A percentile compares a stretch with the other conserved stretches of the same genome.
phyloP scores from a whole-genome alignment of 2,329 filamentous ascomycete genomes.

The Botrytis porri region DNA sequence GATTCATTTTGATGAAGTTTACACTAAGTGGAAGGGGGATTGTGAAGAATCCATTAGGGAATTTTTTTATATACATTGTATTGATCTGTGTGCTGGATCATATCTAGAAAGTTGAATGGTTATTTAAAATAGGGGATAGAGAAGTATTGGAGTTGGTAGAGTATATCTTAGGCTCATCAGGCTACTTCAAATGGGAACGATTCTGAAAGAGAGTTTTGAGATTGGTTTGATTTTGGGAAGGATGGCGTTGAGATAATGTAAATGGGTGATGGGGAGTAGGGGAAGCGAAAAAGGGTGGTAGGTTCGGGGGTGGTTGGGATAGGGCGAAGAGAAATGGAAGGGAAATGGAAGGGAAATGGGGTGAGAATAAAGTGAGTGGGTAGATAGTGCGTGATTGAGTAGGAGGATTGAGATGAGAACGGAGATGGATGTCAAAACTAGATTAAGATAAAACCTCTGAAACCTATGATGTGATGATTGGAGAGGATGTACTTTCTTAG shows the following conservation, averaged over 20 bases:
- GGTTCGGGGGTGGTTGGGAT: not conserved
- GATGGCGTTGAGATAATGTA: not conserved
- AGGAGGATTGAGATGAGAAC: too few species aligned
- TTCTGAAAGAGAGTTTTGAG: not conserved
- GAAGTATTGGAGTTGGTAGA: not conserved
- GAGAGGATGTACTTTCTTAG: too few species aligned
- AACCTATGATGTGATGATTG: too few species aligned
- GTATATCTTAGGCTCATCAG: accelerated
- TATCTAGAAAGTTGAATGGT: not conserved
- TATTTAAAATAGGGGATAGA: not conserved
- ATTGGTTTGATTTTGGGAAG: not conserved
- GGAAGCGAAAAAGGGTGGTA: not conserved
- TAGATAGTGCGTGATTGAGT: too few species aligned
- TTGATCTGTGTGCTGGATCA: not conserved
- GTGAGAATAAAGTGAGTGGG: too few species aligned
- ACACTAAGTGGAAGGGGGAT: accelerated
- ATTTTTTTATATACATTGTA: too few species aligned
- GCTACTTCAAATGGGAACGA: not conserved
- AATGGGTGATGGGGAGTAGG: not conserved
- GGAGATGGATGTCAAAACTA: too few species aligned
- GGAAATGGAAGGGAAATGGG: not conserved
- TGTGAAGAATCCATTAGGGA: accelerated
- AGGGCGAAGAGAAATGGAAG: not conserved
- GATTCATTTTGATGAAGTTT: not conserved
- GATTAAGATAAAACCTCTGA: too few species aligned